Conservation (phyloP, 225 moss, liverwort and hornwort genomes). For the Sphagnum contortum region DNA sequence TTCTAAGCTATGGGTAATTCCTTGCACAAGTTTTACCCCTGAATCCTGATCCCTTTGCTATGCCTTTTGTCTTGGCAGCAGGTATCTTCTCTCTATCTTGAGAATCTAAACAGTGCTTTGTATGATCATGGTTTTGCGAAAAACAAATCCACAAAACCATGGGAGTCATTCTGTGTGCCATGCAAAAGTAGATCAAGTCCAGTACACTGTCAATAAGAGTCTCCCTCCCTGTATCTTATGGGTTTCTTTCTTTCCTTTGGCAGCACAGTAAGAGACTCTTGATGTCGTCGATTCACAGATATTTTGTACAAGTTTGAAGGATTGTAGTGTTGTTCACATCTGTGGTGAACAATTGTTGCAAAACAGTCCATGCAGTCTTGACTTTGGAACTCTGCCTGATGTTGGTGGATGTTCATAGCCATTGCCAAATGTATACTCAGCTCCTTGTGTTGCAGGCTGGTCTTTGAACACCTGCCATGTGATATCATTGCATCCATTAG, state of each 20-base stretch:
- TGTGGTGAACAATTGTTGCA: neutral
- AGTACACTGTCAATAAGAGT: neutral
- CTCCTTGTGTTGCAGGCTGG: neutral
- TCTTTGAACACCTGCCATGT: neutral
- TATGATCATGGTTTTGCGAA: neutral
- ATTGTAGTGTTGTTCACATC: neutral
- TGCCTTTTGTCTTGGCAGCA: too few relatives aligned
- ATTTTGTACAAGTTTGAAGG: neutral
- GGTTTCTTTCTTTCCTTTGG: neutral
- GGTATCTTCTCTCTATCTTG: too few relatives aligned
- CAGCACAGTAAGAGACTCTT: neutral
- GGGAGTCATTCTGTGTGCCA: too few relatives aligned
- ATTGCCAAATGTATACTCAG: neutral
- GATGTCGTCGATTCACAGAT: neutral
- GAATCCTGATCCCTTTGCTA: too few relatives aligned
- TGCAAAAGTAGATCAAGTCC: too few relatives aligned
- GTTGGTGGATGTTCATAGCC: neutral
- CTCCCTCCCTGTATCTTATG: neutral
- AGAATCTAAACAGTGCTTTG: neutral
- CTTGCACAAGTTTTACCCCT: too few relatives aligned
- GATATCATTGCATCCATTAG: neutral
- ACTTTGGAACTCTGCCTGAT: neutral
- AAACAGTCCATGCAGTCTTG: neutral
- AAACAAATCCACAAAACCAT: too few relatives aligned
- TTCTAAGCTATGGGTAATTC: too few relatives aligned